A percentile compares a stretch with the other conserved stretches of the same genome.
phyloP scores from a whole-genome alignment of 768 basidiomycete genomes.

The Cystobasidiopsis lactophilus region DNA sequence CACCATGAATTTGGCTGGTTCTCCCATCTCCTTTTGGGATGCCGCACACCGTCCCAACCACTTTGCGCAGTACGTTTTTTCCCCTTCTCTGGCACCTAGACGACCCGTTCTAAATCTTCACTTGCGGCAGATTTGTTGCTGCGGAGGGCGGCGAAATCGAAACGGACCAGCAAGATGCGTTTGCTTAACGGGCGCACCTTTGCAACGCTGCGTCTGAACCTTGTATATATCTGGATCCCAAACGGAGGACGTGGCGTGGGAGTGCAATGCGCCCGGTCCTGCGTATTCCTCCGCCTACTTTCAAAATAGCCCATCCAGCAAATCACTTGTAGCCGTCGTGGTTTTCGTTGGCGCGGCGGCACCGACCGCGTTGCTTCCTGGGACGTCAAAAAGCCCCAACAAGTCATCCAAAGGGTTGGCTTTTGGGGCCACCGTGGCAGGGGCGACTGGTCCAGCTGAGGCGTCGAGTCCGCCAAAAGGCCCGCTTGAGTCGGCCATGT shows the following conservation, averaged over 20 bases:
- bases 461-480: not conserved
- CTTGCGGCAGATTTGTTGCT: too few species aligned
- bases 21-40: slow-evolving; percentile 17
- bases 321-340: not conserved
- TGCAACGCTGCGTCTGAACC: too few species aligned
- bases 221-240: too few species aligned
- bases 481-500: slow-evolving; percentile 17
- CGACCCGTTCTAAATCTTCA: too few species aligned
- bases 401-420: slow-evolving; percentile 16
- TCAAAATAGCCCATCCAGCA: not conserved
- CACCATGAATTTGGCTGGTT: slow-evolving; percentile 16
- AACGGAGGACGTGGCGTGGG: too few species aligned
- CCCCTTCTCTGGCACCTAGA: too few species aligned
- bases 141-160: not conserved
- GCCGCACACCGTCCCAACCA: slow-evolving; percentile 15
- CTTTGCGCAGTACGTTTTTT: slow-evolving; percentile 15
- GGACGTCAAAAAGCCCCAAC: slow-evolving; percentile 9
- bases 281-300: not conserved
- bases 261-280: too few species aligned
- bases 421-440: not conserved
- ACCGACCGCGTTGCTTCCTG: not conserved
- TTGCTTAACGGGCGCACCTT: not conserved
- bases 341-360: not conserved
- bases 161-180: not conserved
- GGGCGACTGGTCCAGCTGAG: not conserved